Percentiles rank a stretch among this genome's conserved stretches.
Conservation (phyloP, 169 alveolate genomes). For the Neospora caninum region DNA sequence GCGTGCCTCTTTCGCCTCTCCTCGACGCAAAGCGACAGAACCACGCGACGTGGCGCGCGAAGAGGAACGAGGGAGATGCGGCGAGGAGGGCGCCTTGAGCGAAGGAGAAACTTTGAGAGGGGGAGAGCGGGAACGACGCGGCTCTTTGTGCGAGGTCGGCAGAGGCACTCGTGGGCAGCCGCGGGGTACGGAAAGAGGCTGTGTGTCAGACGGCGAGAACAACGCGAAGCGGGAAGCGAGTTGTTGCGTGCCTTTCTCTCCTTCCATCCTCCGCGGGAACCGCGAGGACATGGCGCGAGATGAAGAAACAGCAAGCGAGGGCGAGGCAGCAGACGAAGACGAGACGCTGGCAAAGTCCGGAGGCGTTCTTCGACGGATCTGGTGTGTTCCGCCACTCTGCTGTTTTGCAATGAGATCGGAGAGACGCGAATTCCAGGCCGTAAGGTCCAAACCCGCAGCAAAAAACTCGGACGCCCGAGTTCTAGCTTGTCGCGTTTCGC, state of each 20-base stretch:
- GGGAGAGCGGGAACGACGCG: not conserved
- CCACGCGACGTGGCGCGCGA: not conserved
- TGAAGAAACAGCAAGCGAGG: not conserved
- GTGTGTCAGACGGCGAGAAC: not conserved
- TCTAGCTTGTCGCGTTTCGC: no score
- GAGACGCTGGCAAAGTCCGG: not conserved
- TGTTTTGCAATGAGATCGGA: slow-evolving; percentile 15
- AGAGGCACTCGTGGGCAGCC: not conserved
- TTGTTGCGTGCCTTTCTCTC: not conserved
- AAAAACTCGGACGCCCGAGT: no score
- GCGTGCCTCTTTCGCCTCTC: not conserved
- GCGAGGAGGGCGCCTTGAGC: not conserved
- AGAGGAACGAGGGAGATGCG: not conserved
- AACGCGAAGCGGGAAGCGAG: not conserved
- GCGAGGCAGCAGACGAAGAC: not conserved
- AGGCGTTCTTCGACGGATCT: not conserved
- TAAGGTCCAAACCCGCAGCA: not conserved
- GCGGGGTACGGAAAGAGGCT: not conserved
- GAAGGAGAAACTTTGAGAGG: not conserved
- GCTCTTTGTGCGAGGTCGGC: not conserved
- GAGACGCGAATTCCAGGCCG: not conserved
- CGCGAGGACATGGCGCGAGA: not conserved
- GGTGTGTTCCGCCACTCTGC: slow-evolving; percentile 43
- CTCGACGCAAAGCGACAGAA: no score
- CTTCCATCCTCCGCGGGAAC: not conserved